Conservation (phyloP, 169 alveolate species). For the Eimeria praecox region DNA sequence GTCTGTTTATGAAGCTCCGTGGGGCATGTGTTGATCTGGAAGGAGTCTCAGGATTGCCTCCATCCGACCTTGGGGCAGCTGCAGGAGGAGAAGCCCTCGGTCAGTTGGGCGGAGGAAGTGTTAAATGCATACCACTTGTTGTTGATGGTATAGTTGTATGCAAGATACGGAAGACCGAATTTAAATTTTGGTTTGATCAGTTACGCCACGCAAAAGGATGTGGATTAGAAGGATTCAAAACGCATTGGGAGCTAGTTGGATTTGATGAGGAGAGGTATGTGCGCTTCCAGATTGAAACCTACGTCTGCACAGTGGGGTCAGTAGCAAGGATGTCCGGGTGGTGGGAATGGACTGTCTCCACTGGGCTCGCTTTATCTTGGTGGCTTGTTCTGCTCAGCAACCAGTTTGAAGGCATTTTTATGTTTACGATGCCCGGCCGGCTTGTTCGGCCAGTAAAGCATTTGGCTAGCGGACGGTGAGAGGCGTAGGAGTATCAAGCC, state of each 20-base stretch:
- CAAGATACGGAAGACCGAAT: slow-evolving; percentile 83
- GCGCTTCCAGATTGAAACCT: background rate
- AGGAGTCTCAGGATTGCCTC: slow-evolving; percentile 77
- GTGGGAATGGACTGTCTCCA: background rate
- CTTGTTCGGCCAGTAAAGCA: slow-evolving; percentile 98
- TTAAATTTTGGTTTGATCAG: slow-evolving; percentile 50
- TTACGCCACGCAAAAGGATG: slow-evolving; percentile 62
- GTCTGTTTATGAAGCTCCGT: slow-evolving; percentile 66
- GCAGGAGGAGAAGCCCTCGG: slow-evolving; percentile 21
- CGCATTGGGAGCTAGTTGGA: slow-evolving; percentile 81
- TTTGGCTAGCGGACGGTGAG: slow-evolving; percentile 87
- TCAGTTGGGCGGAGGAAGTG: slow-evolving; percentile 71
- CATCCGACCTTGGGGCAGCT: slow-evolving; percentile 77
- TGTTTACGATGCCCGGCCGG: slow-evolving; percentile 98
- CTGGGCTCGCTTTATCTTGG: background rate
- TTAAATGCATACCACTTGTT: slow-evolving; percentile 91
- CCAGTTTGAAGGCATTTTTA: slow-evolving; percentile 93
- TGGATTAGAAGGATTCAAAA: slow-evolving; percentile 59
- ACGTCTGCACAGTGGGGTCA: background rate
- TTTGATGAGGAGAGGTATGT: slow-evolving; percentile 72
- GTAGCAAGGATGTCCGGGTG: background rate
- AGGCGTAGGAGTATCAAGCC: background rate
- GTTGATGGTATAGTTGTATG: slow-evolving; percentile 95
- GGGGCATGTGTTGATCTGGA: slow-evolving; percentile 78
- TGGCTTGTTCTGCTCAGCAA: slow-evolving; percentile 52